Evolutionary conservation across 208 protist species (phyloP).

Genomic region (Jaenimonas drosophilae): DNA sequence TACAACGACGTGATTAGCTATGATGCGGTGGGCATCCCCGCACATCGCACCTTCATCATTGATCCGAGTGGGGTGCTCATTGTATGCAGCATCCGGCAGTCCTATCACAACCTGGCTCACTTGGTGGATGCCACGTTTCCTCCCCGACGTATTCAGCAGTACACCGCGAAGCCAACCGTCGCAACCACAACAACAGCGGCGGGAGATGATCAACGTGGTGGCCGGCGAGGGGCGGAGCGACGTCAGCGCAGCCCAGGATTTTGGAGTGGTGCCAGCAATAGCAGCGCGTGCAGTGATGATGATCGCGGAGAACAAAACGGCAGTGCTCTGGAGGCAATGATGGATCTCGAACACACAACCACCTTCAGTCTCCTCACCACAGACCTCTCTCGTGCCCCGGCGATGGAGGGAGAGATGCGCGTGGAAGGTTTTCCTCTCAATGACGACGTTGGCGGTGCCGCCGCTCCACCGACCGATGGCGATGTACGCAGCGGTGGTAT

Average conservation of each 20-base stretch:
- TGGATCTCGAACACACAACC: not conserved
- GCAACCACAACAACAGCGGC: not conserved
- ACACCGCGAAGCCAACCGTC: slow-evolving; percentile 1
- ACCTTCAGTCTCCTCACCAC: not conserved
- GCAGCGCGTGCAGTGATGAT: no score
- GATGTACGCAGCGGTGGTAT: not conserved
- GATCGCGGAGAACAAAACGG: no score
- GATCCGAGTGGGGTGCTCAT: slow-evolving; percentile 67
- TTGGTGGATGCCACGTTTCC: slow-evolving; percentile 84
- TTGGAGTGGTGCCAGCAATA: no score
- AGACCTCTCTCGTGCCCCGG: no score
- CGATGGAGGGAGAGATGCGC: no score
- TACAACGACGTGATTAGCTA: slow-evolving; percentile 87
- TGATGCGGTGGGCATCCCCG: slow-evolving; percentile 57
- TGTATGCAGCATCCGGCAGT: slow-evolving; percentile 62
- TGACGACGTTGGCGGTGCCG: slow-evolving; percentile 2
- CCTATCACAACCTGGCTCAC: slow-evolving; percentile 66
- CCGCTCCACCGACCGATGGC: not conserved
- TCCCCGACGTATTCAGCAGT: no score
- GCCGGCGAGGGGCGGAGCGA: no score
- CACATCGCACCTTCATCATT: slow-evolving; percentile 84
- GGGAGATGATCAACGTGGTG: no score
- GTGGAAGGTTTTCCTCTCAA: no score
- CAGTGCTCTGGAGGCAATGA: not conserved
- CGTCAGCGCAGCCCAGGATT: no score